Evolutionary conservation across 2,329 filamentous ascomycete species (phyloP), one percentile per base, ranked within the genome.

Genomic region (Trichoderma sp.): DNA sequence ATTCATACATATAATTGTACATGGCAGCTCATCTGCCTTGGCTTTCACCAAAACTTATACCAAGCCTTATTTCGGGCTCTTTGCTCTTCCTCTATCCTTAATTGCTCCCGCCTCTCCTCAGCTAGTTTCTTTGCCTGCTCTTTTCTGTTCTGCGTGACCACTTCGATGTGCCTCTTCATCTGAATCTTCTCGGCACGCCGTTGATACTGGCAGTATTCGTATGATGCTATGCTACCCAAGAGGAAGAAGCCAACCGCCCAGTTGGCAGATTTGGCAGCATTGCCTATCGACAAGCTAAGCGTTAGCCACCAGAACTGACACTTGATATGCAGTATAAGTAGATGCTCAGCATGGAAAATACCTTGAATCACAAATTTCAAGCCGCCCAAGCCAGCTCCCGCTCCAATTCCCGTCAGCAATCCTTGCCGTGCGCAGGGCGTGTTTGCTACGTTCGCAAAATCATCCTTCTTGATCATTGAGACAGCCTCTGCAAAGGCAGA

Each of bases 171-270:
- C 78, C 95, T 88, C 83, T 93, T 93, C 92, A 99, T 96, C 77
- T 94, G 93, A 77, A 92, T 91, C 80, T 92, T 90, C 84, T 98
- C 96, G 76, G 93, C 88, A 65, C 90, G 88, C 76, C 95, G 89
- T 77, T 90, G 89, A 79, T 92, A 92, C 81, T 95, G 92, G 85
- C 96, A 98, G 81, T 93, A 95, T 84, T 98, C 94, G 85, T 95
- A 97, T 68, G 93, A 92, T 35, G 89, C 88, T 64, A 93, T 87
- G n/a, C 93, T 92, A 7, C 89, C 90, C 24, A 93, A 82, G 29
- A 92, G 87, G 83, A 97, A 97, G 45, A 91, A 88, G 7, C 92
- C 94, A 6, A 97, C 95, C 0, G 95, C 95, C 93, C 94, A 97
- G 81, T 97, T 97, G 45, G 93, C 92, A 1, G 94, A 91, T 80